Evolutionary conservation across 331 rosid species (phyloP), one percentile per base, ranked within the genome.

Genomic region (Malus hybrid): DNA sequence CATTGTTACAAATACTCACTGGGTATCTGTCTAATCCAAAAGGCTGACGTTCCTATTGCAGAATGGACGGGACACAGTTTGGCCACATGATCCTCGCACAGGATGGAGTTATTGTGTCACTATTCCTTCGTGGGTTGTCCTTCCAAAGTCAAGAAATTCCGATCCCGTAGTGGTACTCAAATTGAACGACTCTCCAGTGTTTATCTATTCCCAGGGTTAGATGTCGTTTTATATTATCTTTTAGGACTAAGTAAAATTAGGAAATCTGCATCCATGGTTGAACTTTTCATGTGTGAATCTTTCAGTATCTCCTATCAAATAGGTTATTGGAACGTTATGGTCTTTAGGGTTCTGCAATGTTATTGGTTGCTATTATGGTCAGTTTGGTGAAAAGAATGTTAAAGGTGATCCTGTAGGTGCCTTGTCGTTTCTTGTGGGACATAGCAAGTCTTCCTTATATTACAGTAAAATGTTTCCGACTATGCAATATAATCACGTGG

Each of bases 61-160:
- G 99, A 89, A 86, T 79, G 99, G 99, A 14, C 85, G 84, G 78
- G 93, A 87, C 66, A 89, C 99, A 34, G 86, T 92, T 44, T 95
- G 99, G 99, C 99, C 97, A n/a, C 99, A 95, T 77, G 90, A 89
- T 84, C 93, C 90, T 79, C 93, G 61, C 66, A 55, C 90, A 7
- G 99, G 99, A 68, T 95, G 99, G 99, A 95, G 99, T 88, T 95
- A 92, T 87, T 95, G 99, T 73, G 89, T 92, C 68, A 67, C 87
- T 28, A 72, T 95, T 79, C 98, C 99, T 67, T 92, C 97, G 34
- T 95, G 99, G 99, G 91, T 85, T 56, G 87, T 87, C 72, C 85
- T 85, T 77, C 98, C 99, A 61, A 92, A 90, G 82, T 84, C 98
- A 70, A 89, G 91, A 83, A 88, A 89, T 72, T 86, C 97, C 66